Conservation (phyloP, 352 stramenopile species). For the Blastocystis sp. region DNA sequence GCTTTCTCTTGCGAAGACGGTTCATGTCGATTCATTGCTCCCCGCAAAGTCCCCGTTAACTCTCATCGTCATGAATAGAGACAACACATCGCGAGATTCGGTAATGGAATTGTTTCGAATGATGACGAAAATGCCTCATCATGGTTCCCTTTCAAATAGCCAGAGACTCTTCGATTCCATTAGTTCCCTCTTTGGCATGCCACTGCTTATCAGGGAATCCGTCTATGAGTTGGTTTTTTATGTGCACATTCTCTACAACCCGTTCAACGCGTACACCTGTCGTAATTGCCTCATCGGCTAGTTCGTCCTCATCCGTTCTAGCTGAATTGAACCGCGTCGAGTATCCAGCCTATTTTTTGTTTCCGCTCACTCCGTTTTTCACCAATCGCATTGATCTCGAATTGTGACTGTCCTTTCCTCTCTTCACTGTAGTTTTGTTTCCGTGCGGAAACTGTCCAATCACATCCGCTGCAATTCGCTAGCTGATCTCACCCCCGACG, state of each 20-base stretch:
- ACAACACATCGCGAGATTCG: background rate
- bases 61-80: background rate
- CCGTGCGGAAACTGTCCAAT: background rate
- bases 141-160: no score
- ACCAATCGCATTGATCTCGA: background rate
- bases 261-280: background rate
- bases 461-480: background rate
- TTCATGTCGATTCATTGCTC: slow-evolving; percentile 22
- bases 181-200: background rate
- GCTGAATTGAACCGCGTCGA: background rate
- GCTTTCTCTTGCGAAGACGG: background rate
- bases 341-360: slow-evolving; percentile 38
- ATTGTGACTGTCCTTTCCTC: background rate
- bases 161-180: no score
- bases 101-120: no score
- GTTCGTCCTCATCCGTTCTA: background rate
- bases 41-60: background rate
- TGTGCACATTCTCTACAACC: slow-evolving; percentile 9
- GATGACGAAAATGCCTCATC: no score
- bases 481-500: background rate
- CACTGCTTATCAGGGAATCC: background rate
- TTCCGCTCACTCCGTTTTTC: slow-evolving; percentile 33
- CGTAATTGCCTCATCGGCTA: background rate
- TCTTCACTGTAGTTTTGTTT: background rate
- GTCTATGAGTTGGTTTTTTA: background rate